These are phyloP conservation scores for Eutypa lata DNA, from an alignment of 2,329 filamentous ascomycete genomes.

Conservation along the genomic window DNA sequence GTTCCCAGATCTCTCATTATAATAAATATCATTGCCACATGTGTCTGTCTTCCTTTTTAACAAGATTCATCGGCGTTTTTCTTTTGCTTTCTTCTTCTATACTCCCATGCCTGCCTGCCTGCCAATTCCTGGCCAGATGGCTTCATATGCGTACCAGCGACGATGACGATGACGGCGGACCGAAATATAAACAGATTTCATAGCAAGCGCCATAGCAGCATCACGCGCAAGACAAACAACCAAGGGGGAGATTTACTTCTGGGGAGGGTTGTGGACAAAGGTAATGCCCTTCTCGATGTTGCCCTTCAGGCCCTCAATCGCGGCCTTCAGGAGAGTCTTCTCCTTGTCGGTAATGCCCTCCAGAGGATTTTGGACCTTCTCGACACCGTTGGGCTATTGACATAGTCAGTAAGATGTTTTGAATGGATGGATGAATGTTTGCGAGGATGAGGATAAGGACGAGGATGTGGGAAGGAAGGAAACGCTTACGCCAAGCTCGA, in stretches of 20 bases:
- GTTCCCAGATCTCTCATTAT: slow-evolving; percentile 22
- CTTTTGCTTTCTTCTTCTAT: slow-evolving; percentile 18
- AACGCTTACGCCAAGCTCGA: slow-evolving; percentile 85
- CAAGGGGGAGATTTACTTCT: slow-evolving; percentile 64
- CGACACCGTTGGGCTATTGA: slow-evolving; percentile 72
- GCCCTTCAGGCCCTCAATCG: slow-evolving; percentile 75
- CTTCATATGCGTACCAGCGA: neutral
- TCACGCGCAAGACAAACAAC: slow-evolving; percentile 6
- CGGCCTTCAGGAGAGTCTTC: slow-evolving; percentile 78
- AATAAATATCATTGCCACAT: neutral
- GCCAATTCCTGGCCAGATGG: slow-evolving; percentile 8
- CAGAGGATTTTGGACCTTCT: slow-evolving; percentile 82
- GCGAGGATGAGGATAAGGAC: slow-evolving; percentile 7
- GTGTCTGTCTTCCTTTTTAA: too few species aligned
- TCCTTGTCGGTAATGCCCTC: slow-evolving; percentile 77
- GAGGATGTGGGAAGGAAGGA: slow-evolving; percentile 1
- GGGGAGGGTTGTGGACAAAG: slow-evolving; percentile 82
- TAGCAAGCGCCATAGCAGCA: slow-evolving; percentile 5
- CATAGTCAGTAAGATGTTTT: slow-evolving; percentile 13
- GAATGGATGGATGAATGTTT: too few species aligned
- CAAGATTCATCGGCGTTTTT: neutral
- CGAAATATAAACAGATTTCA: slow-evolving; percentile 3
- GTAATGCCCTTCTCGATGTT: slow-evolving; percentile 94
- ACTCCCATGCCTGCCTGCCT: slow-evolving; percentile 11
- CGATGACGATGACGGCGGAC: neutral